Percentiles rank a stretch among this genome's conserved stretches.
These are phyloP conservation scores for Metschnikowia noctiluminum DNA, from an alignment of 805 yeast species.

Conservation along the genomic window DNA sequence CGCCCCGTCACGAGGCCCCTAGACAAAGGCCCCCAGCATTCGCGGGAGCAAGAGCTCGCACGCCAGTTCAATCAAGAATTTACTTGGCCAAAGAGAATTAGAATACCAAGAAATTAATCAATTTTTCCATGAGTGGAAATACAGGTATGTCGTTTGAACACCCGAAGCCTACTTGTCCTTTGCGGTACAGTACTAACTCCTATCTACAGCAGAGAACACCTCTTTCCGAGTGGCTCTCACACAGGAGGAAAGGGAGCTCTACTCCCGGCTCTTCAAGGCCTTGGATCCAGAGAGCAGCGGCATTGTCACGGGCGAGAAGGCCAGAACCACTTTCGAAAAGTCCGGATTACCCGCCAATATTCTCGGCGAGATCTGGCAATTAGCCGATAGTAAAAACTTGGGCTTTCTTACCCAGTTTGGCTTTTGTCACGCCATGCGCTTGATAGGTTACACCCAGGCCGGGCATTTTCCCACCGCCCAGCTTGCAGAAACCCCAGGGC, in stretches of 20 bases:
- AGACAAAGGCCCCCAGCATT: neutral
- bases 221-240: constrained; percentile 50
- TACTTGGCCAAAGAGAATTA: too few relatives aligned
- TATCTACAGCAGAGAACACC: constrained; percentile 12
- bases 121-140: neutral
- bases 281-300: constrained; percentile 80
- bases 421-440: constrained; percentile 81
- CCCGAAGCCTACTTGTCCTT: neutral
- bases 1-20: neutral
- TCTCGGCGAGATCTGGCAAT: constrained; percentile 90
- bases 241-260: constrained; percentile 72
- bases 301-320: constrained; percentile 81
- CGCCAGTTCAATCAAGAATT: neutral
- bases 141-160: neutral
- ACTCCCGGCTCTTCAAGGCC: constrained; percentile 70
- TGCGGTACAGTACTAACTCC: neutral
- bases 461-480: constrained; percentile 55
- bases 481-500: constrained; percentile 57
- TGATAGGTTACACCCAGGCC: constrained; percentile 81
- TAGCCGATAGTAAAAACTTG: constrained; percentile 83
- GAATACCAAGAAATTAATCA: too few relatives aligned
- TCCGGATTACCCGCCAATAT: constrained; percentile 76
- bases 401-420: constrained; percentile 82
- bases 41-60: neutral
- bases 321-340: constrained; percentile 78